phyloP scores from a whole-genome alignment of 768 basidiomycete species.

The Calocybe indica region DNA sequence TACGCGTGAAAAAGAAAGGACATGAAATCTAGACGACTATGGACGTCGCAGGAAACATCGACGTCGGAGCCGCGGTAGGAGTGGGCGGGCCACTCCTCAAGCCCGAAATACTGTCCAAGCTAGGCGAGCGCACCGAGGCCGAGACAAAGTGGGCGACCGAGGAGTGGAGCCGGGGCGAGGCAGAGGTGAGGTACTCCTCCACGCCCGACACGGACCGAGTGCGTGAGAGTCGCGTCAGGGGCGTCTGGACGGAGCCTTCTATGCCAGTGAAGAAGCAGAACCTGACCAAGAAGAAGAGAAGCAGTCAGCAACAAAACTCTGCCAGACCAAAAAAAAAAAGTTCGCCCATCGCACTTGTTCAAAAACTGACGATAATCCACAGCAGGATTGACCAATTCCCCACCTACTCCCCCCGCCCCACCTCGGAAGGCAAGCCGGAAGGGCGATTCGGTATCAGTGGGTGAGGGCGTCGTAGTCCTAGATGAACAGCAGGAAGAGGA shows the following conservation, averaged over 20 bases:
- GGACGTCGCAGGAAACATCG: slow-evolving; percentile 4
- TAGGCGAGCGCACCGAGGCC: slow-evolving; percentile 19
- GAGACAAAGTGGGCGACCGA: slow-evolving; percentile 5
- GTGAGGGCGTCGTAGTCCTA: slow-evolving; percentile 4
- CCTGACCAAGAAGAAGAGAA: slow-evolving; percentile 26
- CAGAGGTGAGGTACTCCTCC: slow-evolving; percentile 38
- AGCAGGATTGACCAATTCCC: slow-evolving; percentile 21
- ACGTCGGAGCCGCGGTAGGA: slow-evolving; percentile 7
- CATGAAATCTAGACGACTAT: slow-evolving; percentile 3
- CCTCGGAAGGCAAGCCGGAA: too few relatives aligned
- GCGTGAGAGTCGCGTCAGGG: slow-evolving; percentile 18
- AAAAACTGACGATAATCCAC: slow-evolving; percentile 57
- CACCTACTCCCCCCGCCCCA: slow-evolving; percentile 4
- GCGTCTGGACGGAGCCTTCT: slow-evolving; percentile 17
- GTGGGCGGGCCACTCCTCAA: slow-evolving; percentile 5
- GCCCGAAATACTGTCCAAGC: slow-evolving; percentile 9
- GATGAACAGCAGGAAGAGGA: slow-evolving; percentile 5
- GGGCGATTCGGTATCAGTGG: slow-evolving; percentile 5
- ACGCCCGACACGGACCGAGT: slow-evolving; percentile 51
- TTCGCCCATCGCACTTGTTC: slow-evolving; percentile 41
- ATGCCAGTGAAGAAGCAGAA: slow-evolving; percentile 80
- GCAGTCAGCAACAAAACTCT: slow-evolving; percentile 4
- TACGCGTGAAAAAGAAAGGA: not conserved
- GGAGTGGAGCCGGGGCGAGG: slow-evolving; percentile 24
- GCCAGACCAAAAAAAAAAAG: not conserved